phyloP scores from a whole-genome alignment of 1,284 basidiomycete species.

The Rhodotorula sp. region DNA sequence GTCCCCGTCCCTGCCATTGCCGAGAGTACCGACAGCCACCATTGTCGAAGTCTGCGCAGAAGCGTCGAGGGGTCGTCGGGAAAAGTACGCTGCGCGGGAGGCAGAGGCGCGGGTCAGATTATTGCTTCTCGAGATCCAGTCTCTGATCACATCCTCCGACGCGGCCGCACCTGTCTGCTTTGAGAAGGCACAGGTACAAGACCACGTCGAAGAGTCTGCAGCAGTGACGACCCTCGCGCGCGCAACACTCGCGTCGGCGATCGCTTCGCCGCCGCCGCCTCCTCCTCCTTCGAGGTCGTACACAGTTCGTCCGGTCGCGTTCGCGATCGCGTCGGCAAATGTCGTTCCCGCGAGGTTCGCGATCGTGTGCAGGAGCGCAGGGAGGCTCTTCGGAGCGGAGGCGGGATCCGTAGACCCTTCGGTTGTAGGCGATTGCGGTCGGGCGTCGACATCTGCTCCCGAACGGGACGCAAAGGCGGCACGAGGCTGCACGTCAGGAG shows the following conservation, averaged over 20 bases:
- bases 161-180: not conserved
- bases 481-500: too few species aligned
- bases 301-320: not conserved
- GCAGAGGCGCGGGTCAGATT: not conserved
- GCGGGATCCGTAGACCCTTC: not conserved
- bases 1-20: too few species aligned
- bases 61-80: not conserved
- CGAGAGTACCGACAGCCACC: too few species aligned
- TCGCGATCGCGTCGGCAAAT: not conserved
- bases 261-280: not conserved
- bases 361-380: slow-evolving; percentile 15
- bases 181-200: not conserved
- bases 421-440: not conserved
- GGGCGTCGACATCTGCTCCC: not conserved
- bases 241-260: not conserved
- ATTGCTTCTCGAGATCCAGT: too few species aligned
- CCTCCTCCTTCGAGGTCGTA: not conserved
- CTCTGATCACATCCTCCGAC: too few species aligned
- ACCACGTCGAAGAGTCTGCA: not conserved
- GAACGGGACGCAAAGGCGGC: too few species aligned
- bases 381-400: slow-evolving; percentile 3
- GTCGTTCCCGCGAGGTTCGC: not conserved
- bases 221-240: not conserved
- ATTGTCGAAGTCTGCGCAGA: not conserved
- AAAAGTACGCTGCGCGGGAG: not conserved